Conservation (phyloP, 2,329 filamentous ascomycete genomes). For the Aureobasidium leucospermi region DNA sequence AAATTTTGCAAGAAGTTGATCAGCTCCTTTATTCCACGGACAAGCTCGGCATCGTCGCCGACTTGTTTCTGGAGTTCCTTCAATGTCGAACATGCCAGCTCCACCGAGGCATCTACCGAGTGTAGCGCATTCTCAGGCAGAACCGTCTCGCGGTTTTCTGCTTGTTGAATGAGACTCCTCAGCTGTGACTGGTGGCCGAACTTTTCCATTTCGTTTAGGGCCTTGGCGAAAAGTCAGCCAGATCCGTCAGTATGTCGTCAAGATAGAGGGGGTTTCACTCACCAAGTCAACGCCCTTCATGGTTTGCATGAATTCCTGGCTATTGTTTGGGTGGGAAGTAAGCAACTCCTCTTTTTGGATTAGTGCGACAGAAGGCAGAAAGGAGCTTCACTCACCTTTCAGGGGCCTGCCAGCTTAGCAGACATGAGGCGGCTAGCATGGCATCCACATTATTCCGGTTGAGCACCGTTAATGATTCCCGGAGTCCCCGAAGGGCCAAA, state of each 20-base stretch:
- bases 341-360: background rate
- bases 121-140: background rate
- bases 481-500: slow-evolving; percentile 5
- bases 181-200: slow-evolving; percentile 2
- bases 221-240: slow-evolving; percentile 1
- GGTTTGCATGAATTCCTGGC: slow-evolving; percentile 11
- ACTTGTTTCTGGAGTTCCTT: slow-evolving; percentile 3
- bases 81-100: slow-evolving; percentile 2
- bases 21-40: slow-evolving; percentile 9
- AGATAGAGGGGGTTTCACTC: background rate
- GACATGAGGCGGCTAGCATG: slow-evolving; percentile 9
- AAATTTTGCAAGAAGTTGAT: slow-evolving; percentile 9
- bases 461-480: background rate
- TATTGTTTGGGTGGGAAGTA: background rate
- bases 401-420: slow-evolving; percentile 10
- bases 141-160: background rate
- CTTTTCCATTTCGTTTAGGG: slow-evolving; percentile 9
- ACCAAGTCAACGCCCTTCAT: slow-evolving; percentile 13
- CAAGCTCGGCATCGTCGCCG: slow-evolving; percentile 1
- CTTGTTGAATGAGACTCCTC: background rate
- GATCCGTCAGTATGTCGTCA: slow-evolving; percentile 1
- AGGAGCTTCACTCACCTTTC: slow-evolving; percentile 5
- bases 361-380: background rate
- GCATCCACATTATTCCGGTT: background rate
- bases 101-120: background rate